A percentile compares a stretch with the other conserved stretches of the same genome.
phyloP scores from a whole-genome alignment of 2,329 filamentous ascomycete species.

The Geosmithia morbida region DNA sequence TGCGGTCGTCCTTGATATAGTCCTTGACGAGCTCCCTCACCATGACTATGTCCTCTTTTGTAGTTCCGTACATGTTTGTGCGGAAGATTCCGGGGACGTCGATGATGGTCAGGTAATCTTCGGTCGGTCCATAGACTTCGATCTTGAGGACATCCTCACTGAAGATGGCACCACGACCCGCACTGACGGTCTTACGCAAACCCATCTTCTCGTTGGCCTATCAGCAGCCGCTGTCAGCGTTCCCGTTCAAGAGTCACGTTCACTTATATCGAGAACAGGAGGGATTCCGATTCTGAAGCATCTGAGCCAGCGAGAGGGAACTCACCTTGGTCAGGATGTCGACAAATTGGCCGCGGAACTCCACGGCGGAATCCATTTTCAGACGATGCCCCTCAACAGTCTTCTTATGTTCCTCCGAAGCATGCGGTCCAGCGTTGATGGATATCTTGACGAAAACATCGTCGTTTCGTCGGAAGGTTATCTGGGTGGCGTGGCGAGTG shows the following conservation, averaged over 20 bases:
- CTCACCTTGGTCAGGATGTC: neutral
- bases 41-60: conserved; percentile 25
- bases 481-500: conserved; percentile 33
- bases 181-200: conserved; percentile 13
- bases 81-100: conserved; percentile 41
- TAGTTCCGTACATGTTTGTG: conserved; percentile 22
- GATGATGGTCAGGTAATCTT: conserved; percentile 34
- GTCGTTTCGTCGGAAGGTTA: conserved; percentile 23
- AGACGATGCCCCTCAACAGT: conserved; percentile 3
- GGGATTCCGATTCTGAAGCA: too few species aligned
- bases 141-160: conserved; percentile 27
- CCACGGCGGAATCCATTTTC: conserved; percentile 13
- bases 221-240: neutral
- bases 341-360: neutral
- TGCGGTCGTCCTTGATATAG: neutral
- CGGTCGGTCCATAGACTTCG: conserved; percentile 27
- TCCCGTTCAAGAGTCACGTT: too few species aligned
- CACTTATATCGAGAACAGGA: too few species aligned
- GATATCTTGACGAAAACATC: conserved; percentile 21
- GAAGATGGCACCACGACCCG: conserved; percentile 16
- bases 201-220: conserved; percentile 18
- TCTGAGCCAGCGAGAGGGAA: too few species aligned
- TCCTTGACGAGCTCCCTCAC: conserved; percentile 16
- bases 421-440: conserved; percentile 20
- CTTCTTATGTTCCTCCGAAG: conserved; percentile 5